Conservation (phyloP, 2,329 filamentous ascomycete genomes). For the Ophiostoma novo-ulmi region DNA sequence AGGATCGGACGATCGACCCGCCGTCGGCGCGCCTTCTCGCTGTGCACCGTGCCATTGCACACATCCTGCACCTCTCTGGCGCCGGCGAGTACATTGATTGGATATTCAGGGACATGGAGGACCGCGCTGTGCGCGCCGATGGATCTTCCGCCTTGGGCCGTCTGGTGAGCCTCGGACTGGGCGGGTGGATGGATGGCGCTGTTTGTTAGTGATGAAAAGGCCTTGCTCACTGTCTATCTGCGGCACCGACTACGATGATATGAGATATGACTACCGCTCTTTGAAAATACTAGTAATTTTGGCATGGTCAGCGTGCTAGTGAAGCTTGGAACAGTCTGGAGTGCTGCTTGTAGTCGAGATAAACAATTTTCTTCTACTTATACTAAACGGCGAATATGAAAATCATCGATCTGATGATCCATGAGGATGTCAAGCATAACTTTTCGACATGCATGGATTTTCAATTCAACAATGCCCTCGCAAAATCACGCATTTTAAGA, state of each 20-base stretch:
- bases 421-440: neutral
- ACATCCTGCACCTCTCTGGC: slow-evolving; percentile 18
- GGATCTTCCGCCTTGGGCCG: slow-evolving; percentile 17
- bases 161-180: slow-evolving; percentile 11
- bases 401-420: neutral
- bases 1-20: slow-evolving; percentile 18
- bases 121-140: slow-evolving; percentile 1
- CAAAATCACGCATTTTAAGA: neutral
- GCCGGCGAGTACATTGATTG: slow-evolving; percentile 20
- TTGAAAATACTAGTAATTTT: no score
- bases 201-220: neutral
- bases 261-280: no score
- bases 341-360: no score
- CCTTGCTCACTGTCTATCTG: no score
- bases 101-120: slow-evolving; percentile 17
- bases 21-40: slow-evolving; percentile 19
- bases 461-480: neutral
- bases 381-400: neutral
- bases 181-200: slow-evolving; percentile 5
- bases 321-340: no score
- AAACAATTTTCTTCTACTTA: no score
- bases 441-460: neutral
- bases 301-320: no score
- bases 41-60: slow-evolving; percentile 19
- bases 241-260: no score